Conservation (phyloP, 179 eudicot species). For the Beta corolliflora region DNA sequence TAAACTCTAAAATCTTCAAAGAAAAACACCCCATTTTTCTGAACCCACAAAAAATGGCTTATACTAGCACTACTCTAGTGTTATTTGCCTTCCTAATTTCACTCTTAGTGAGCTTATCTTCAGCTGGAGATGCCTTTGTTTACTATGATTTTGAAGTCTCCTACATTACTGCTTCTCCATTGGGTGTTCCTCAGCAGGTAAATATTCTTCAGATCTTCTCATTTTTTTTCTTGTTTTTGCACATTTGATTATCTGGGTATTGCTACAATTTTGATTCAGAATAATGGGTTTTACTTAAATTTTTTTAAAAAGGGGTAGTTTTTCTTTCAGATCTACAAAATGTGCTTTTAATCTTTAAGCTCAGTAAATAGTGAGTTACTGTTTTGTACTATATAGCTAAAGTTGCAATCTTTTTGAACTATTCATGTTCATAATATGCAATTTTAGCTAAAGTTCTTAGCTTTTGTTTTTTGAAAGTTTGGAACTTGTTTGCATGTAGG, state of each 20-base stretch:
- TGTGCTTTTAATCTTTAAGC: conserved; percentile 22
- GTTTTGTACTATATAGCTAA: conserved; percentile 1
- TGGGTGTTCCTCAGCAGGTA: conserved; percentile 96
- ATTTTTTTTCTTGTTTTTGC: neutral
- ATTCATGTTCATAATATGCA: conserved; percentile 13
- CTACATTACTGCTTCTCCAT: conserved; percentile 92
- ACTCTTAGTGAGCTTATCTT: conserved; percentile 43
- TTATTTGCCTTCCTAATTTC: conserved; percentile 38
- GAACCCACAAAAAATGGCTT: conserved; percentile 22
- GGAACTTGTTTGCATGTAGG: conserved; percentile 45
- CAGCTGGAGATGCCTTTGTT: conserved; percentile 75
- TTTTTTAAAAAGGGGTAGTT: conserved; percentile 5
- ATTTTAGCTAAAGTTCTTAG: conserved; percentile 17
- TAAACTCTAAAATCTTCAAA: conserved; percentile 20
- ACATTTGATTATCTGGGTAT: conserved; percentile 25
- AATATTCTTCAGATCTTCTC: conserved; percentile 20
- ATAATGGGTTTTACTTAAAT: conserved; percentile 35
- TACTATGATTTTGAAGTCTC: conserved; percentile 69
- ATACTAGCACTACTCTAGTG: conserved; percentile 15
- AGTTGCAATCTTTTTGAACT: conserved; percentile 10
- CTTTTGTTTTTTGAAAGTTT: conserved; percentile 11
- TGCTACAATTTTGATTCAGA: conserved; percentile 12
- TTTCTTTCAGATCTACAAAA: conserved; percentile 59
- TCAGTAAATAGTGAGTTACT: conserved; percentile 1
- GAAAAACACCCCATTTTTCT: conserved; percentile 11